These are phyloP conservation scores for Notholithocarpus densiflorus DNA, from an alignment of 306 rosid genomes.

Conservation along the genomic window DNA sequence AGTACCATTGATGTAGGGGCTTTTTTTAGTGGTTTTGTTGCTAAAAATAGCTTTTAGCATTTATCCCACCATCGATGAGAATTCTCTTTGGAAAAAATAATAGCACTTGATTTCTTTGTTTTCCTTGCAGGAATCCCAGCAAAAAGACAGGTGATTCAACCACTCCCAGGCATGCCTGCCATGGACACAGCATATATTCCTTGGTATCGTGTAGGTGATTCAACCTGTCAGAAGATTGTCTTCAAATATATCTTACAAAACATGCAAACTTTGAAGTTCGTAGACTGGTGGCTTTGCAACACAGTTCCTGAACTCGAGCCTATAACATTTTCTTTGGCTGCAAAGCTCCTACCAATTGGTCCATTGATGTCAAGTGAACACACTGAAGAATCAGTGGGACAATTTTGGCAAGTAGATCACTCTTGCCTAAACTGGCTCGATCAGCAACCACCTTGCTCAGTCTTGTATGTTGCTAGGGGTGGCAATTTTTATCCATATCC, in stretches of 20 bases:
- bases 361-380: conserved; percentile 19
- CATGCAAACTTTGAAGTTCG: conserved; percentile 17
- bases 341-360: conserved; percentile 30
- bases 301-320: conserved; percentile 32
- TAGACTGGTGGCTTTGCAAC: conserved; percentile 46
- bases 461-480: conserved; percentile 32
- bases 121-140: conserved; percentile 21
- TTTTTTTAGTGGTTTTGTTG: too few relatives aligned
- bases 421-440: conserved; percentile 33
- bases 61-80: too few relatives aligned
- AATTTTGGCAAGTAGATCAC: conserved; percentile 36
- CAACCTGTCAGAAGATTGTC: background rate
- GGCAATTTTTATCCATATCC: too few relatives aligned
- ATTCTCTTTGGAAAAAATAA: too few relatives aligned
- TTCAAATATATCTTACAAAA: conserved; percentile 17
- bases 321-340: conserved; percentile 23
- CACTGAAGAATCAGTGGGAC: conserved; percentile 23
- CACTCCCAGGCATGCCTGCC: conserved; percentile 17
- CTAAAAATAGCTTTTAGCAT: too few relatives aligned
- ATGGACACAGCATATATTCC: conserved; percentile 11
- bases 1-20: too few relatives aligned
- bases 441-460: conserved; percentile 29
- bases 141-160: conserved; percentile 12
- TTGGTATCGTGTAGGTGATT: conserved; percentile 14
- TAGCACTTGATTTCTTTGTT: background rate